Base-by-base conservation (phyloP, 306 rosid genomes). In the Medicago arabica region DNA sequence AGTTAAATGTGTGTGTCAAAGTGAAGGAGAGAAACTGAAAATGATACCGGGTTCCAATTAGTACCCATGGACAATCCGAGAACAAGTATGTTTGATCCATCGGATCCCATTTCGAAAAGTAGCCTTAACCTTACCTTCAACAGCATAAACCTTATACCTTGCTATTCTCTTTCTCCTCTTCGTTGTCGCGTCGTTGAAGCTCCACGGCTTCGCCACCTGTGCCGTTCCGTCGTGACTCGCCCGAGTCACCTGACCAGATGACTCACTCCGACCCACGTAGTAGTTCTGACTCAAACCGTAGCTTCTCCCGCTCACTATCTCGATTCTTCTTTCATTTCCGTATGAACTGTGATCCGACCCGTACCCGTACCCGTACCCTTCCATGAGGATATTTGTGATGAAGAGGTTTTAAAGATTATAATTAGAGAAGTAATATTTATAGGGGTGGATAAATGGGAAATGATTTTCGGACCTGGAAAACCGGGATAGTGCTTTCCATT, bases 101-200 rank as follows among this genome's bases (percentile, higher is more conserved):
- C 89, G 85, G 43, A 92, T 49, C 18, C 96, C 93, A 23, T 85
- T 84, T 71, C 88, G 82, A 63, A 88, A 68, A 21, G 93, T 67
- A 7, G 83, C 86, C 71, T 92, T 92, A 23, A 92, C 95, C 67
- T 75, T 88, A 0, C 89, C 97, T 67, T 92, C 96, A 0, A 89
- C 89, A 0, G 88, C 75, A 71, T 92, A 92, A 49, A 84, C 90
- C 85, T 92, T 86, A 49, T 92, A 92, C 83, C 58, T 86, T 0
- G 92, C 87, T 39, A 92, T 82, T 77, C 97, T 86, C 83, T 89
- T 89, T 80, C 78, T 88, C 81, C 97, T 89, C 89, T 82, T 89
- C 21, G 81, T 28, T 47, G 88, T 89, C 17, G 92, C 78, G 16
- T 89, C 90, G 3, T 62, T 61, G 67, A 86, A 85, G 19, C 88